Percentiles rank a stretch among this genome's conserved stretches.
Evolutionary conservation across 2,329 filamentous ascomycete species (phyloP).

Genomic region (Curvularia sp.): DNA sequence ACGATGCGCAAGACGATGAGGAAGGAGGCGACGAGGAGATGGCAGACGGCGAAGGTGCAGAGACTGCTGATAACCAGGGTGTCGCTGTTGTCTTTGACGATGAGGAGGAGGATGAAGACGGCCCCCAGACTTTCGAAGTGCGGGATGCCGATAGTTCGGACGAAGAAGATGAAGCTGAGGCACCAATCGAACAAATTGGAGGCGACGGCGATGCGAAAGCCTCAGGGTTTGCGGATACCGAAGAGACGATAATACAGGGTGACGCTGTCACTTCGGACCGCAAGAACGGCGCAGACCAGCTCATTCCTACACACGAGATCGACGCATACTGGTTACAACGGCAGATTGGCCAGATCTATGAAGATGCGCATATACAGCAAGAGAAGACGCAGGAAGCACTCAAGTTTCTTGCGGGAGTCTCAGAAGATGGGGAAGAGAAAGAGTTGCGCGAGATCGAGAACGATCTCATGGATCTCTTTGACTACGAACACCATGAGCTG

Average conservation of each 20-base stretch:
- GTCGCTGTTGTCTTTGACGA: conserved; percentile 98
- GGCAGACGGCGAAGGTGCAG: conserved; percentile 67
- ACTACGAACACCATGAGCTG: conserved; percentile 93
- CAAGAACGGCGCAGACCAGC: conserved; percentile 59
- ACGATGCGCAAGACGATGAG: conserved; percentile 94
- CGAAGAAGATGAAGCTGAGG: conserved; percentile 70
- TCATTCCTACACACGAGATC: conserved; percentile 84
- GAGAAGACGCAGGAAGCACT: conserved; percentile 89
- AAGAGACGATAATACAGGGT: conserved; percentile 85
- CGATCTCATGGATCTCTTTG: conserved; percentile 96
- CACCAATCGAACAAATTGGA: conserved; percentile 65
- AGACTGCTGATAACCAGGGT: conserved; percentile 87
- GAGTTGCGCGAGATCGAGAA: conserved; percentile 94
- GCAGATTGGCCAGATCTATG: conserved; percentile 85
- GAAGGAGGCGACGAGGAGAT: conserved; percentile 74
- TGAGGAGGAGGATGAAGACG: conserved; percentile 79
- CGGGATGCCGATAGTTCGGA: conserved; percentile 84
- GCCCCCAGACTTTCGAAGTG: conserved; percentile 80
- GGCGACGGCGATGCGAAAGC: conserved; percentile 59
- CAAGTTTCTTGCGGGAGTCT: conserved; percentile 78
- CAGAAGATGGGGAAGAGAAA: conserved; percentile 80
- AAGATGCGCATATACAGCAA: conserved; percentile 90
- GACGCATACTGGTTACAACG: conserved; percentile 98
- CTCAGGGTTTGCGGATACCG: conserved; percentile 62
- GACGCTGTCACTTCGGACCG: conserved; percentile 55